phyloP scores from a whole-genome alignment of 306 rosid genomes.

The Inga oerstediana region DNA sequence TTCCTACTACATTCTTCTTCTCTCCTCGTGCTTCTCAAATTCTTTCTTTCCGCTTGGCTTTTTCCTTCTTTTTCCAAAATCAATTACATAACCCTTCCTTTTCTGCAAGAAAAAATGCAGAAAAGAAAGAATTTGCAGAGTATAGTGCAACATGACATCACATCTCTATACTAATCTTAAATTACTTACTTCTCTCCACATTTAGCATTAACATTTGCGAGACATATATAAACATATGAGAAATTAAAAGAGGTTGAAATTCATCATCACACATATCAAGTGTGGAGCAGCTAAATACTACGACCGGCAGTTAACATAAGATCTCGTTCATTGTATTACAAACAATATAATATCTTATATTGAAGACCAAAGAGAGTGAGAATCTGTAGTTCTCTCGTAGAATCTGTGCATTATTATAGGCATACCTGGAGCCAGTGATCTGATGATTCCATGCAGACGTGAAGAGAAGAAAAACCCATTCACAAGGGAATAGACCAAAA shows the following conservation, averaged over 20 bases:
- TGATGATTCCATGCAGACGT: constrained; percentile 92
- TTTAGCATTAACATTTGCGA: not conserved
- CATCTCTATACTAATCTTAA: not conserved
- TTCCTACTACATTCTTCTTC: not conserved
- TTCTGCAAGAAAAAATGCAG: not conserved
- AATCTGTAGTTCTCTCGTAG: no score
- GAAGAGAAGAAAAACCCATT: constrained; percentile 87
- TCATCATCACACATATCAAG: not conserved
- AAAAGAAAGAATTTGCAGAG: constrained; percentile 8
- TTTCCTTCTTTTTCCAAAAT: not conserved
- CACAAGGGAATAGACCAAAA: constrained; percentile 19
- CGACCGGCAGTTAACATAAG: no score
- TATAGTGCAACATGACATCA: constrained; percentile 4
- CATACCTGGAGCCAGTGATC: constrained; percentile 91
- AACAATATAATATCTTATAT: no score
- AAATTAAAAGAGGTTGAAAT: not conserved
- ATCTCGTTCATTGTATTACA: no score
- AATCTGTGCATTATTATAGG: no score
- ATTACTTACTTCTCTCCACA: not conserved
- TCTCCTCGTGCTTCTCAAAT: not conserved
- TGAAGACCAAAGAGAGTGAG: no score
- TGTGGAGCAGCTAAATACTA: not conserved
- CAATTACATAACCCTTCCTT: not conserved
- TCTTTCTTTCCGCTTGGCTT: not conserved
- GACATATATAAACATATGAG: no score